Evolutionary conservation across 192 early-diverging fungal species (phyloP).

Genomic region (Umbelopsis isabellina): DNA sequence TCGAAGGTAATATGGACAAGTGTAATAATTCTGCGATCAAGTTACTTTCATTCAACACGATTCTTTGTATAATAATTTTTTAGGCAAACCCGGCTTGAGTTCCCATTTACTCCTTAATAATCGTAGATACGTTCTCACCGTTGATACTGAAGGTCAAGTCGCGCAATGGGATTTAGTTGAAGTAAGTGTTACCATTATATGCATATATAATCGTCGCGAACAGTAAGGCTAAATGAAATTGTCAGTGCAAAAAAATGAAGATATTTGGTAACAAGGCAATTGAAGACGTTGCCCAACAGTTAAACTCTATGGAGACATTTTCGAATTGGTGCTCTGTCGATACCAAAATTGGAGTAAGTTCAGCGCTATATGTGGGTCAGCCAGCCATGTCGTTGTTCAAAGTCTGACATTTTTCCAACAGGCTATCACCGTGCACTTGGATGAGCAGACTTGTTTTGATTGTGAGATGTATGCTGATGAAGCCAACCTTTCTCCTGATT

Average conservation of each 20-base stretch:
- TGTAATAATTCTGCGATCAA: no score
- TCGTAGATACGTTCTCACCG: slow-evolving; percentile 82
- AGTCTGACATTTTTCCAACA: slow-evolving; percentile 11
- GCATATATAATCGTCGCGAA: not conserved
- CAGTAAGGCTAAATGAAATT: not conserved
- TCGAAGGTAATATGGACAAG: slow-evolving; percentile 28
- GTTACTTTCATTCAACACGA: no score
- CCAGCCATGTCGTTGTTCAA: not conserved
- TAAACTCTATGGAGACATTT: slow-evolving; percentile 75
- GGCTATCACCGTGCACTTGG: slow-evolving; percentile 86
- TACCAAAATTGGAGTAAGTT: slow-evolving; percentile 81
- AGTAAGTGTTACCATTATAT: slow-evolving; percentile 40
- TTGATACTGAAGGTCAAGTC: slow-evolving; percentile 79
- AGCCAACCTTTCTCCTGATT: slow-evolving; percentile 51
- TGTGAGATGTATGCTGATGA: slow-evolving; percentile 92
- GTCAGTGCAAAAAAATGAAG: slow-evolving; percentile 59
- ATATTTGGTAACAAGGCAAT: slow-evolving; percentile 56
- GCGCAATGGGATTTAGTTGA: slow-evolving; percentile 93
- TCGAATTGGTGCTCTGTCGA: slow-evolving; percentile 93
- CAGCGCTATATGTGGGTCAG: not conserved
- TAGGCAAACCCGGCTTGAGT: slow-evolving; percentile 67
- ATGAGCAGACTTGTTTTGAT: slow-evolving; percentile 79
- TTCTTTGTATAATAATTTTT: slow-evolving; percentile 25
- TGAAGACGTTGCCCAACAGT: slow-evolving; percentile 57
- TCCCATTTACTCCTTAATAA: slow-evolving; percentile 78